phyloP scores from a whole-genome alignment of 1,139 yeast species.

The Geotrichum klebahnii region DNA sequence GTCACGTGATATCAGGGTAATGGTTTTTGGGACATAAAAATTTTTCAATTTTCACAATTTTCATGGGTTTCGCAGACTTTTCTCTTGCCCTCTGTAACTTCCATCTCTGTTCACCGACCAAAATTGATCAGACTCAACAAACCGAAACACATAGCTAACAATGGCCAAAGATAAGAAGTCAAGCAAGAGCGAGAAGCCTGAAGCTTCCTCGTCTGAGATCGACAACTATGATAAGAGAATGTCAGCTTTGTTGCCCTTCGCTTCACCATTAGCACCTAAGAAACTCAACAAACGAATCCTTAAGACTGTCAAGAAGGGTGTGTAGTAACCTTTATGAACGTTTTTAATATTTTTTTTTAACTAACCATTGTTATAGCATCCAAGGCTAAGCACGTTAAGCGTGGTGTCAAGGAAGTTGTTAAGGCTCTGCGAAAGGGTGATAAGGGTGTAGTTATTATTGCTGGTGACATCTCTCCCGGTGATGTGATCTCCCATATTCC shows the following conservation, averaged over 20 bases:
- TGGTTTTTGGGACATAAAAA: slow-evolving; percentile 8
- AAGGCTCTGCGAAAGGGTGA: slow-evolving; percentile 97
- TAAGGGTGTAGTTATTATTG: slow-evolving; percentile 98
- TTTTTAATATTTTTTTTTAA: not conserved
- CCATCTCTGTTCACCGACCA: not conserved
- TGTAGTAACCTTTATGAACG: slow-evolving; percentile 4
- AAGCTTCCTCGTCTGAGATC: slow-evolving; percentile 37
- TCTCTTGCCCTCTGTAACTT: not conserved
- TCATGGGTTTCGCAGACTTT: slow-evolving; percentile 1
- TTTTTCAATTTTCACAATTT: slow-evolving; percentile 9
- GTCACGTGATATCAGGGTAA: not conserved
- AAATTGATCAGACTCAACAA: not conserved
- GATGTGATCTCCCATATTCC: slow-evolving; percentile 98
- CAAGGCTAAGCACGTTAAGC: slow-evolving; percentile 94
- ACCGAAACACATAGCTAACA: slow-evolving; percentile 18
- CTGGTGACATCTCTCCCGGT: slow-evolving; percentile 99
- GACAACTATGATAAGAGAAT: slow-evolving; percentile 91
- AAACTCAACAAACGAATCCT: slow-evolving; percentile 91
- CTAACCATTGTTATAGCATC: slow-evolving; percentile 51
- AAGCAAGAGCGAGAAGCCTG: slow-evolving; percentile 27
- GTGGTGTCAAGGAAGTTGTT: slow-evolving; percentile 98
- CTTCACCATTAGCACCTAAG: slow-evolving; percentile 92
- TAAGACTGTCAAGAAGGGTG: slow-evolving; percentile 81
- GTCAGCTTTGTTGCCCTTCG: slow-evolving; percentile 88
- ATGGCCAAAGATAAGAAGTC: slow-evolving; percentile 36